A percentile compares a stretch with the other conserved stretches of the same genome.
Evolutionary conservation across 305 asterid species (phyloP).

Genomic region (Solanum chacoense): DNA sequence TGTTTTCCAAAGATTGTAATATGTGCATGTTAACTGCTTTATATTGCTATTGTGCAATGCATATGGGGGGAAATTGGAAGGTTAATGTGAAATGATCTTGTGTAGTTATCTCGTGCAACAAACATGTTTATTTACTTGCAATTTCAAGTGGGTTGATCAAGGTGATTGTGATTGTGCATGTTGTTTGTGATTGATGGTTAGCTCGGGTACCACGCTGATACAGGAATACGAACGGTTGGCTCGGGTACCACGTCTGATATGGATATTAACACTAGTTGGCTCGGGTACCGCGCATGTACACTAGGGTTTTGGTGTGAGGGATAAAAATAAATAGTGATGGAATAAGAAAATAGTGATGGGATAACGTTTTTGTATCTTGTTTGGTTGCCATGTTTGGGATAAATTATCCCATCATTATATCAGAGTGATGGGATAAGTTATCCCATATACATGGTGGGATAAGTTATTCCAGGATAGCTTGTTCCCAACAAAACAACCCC

Average conservation of each 20-base stretch:
- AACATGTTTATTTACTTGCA: background rate
- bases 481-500: background rate
- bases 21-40: background rate
- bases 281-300: background rate
- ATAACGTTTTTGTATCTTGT: too few relatives aligned
- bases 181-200: background rate
- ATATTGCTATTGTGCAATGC: background rate
- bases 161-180: background rate
- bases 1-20: background rate
- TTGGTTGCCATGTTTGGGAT: too few relatives aligned
- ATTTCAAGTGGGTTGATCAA: background rate
- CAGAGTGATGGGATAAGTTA: too few relatives aligned
- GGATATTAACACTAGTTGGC: background rate
- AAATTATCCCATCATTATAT: too few relatives aligned
- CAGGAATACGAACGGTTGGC: too few relatives aligned
- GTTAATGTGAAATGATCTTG: background rate
- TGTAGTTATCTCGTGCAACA: background rate
- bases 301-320: too few relatives aligned
- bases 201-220: background rate
- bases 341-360: too few relatives aligned
- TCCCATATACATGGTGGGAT: too few relatives aligned
- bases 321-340: too few relatives aligned
- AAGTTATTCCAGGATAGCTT: too few relatives aligned
- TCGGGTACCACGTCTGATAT: background rate
- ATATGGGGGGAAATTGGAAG: background rate